These are phyloP conservation scores for Cucumis melo DNA, from an alignment of 306 rosid genomes.

Conservation along the genomic window DNA sequence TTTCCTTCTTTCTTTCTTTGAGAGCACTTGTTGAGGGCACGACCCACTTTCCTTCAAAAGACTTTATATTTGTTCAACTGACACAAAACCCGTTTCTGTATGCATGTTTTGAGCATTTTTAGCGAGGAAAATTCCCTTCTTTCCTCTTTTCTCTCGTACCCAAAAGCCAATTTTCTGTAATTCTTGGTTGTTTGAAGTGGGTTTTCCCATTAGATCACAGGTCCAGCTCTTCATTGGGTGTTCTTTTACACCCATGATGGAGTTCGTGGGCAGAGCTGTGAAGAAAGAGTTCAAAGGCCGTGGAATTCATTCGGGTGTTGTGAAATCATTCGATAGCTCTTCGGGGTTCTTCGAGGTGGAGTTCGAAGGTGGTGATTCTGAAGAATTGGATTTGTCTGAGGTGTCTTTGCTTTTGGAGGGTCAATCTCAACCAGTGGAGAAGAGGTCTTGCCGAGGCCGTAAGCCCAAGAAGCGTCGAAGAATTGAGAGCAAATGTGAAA, in stretches of 20 bases:
- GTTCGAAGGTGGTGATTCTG: conserved; percentile 51
- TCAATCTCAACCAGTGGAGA: conserved; percentile 15
- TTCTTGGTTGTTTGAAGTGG: background rate
- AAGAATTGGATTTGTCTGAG: conserved; percentile 41
- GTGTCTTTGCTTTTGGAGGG: conserved; percentile 29
- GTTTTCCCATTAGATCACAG: conserved; percentile 25
- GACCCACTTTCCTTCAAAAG: background rate
- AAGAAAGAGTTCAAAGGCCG: conserved; percentile 39
- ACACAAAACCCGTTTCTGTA: conserved; percentile 11
- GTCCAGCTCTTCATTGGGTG: background rate
- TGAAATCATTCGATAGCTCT: conserved; percentile 52
- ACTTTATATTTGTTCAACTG: conserved; percentile 4
- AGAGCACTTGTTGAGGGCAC: conserved; percentile 3
- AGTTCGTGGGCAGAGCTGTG: conserved; percentile 57
- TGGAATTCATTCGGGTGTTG: conserved; percentile 44
- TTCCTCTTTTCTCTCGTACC: background rate
- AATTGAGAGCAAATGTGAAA: conserved; percentile 13
- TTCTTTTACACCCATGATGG: conserved; percentile 38
- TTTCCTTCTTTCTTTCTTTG: background rate
- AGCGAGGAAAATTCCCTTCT: conserved; percentile 11
- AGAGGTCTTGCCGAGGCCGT: conserved; percentile 29
- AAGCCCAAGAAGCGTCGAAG: conserved; percentile 66
- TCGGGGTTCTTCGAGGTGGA: conserved; percentile 50
- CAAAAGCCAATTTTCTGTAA: background rate
- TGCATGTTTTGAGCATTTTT: conserved; percentile 29